Conservation (phyloP, 2,329 filamentous ascomycete species). For the Botrytis hyacinthi region DNA sequence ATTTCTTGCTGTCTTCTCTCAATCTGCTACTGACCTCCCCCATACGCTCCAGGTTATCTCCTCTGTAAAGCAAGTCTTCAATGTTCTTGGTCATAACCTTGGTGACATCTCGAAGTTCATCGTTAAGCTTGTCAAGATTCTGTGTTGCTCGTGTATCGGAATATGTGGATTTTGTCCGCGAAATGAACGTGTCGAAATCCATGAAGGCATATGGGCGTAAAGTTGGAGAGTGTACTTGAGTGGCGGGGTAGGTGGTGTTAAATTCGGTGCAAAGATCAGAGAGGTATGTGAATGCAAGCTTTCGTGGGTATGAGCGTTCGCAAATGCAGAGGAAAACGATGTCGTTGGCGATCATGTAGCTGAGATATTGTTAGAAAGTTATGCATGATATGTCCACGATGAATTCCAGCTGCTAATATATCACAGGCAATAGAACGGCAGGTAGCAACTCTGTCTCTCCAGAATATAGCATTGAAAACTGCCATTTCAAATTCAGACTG, state of each 20-base stretch:
- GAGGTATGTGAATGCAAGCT: conserved; percentile 97
- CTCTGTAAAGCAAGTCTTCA: conserved; percentile 91
- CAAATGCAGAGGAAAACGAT: conserved; percentile 93
- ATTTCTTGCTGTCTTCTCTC: conserved; percentile 91
- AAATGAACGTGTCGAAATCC: conserved; percentile 97
- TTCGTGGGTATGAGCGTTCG: conserved; percentile 91
- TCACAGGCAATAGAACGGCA: background rate
- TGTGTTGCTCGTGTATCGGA: conserved; percentile 86
- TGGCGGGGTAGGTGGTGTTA: conserved; percentile 73
- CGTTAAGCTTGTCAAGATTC: conserved; percentile 93
- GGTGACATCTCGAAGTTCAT: conserved; percentile 95
- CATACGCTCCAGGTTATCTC: conserved; percentile 94
- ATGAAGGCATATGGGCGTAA: conserved; percentile 94
- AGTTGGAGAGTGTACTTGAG: conserved; percentile 69
- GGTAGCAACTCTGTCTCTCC: background rate
- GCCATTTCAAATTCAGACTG: background rate
- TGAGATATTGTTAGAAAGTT: conserved; percentile 39
- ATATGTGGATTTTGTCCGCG: conserved; percentile 89
- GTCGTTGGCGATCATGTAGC: conserved; percentile 80
- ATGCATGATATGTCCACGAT: background rate
- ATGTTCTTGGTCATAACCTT: conserved; percentile 99
- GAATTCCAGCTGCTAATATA: background rate
- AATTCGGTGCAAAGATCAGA: conserved; percentile 90
- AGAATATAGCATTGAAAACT: background rate
- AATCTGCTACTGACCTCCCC: conserved; percentile 86